These are phyloP conservation scores for Modicella reniformis DNA, from an alignment of 371 early-diverging fungal genomes.

Conservation along the genomic window DNA sequence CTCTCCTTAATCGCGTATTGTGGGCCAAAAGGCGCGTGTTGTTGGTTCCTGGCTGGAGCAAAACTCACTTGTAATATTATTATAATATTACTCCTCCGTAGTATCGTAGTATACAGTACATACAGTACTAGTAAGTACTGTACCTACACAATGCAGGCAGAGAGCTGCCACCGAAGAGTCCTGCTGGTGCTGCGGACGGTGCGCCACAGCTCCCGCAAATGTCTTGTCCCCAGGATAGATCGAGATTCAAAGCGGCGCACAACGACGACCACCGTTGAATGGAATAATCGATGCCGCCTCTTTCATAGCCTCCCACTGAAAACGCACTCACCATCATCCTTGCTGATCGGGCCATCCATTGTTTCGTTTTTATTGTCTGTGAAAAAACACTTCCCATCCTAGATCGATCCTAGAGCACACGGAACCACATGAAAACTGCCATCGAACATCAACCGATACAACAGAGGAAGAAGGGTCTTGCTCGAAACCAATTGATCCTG, in stretches of 20 bases:
- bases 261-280: slow-evolving; percentile 24
- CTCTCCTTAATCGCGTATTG: no score
- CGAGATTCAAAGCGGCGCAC: slow-evolving; percentile 3
- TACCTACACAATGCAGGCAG: no score
- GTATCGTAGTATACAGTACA: no score
- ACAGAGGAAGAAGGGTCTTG: slow-evolving; percentile 27
- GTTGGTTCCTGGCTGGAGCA: no score
- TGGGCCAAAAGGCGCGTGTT: no score
- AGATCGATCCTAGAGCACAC: background rate
- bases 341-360: no score
- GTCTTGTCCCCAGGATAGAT: slow-evolving; percentile 5
- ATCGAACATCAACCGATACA: slow-evolving; percentile 1
- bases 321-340: background rate
- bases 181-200: background rate
- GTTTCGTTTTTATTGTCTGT: background rate
- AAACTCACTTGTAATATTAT: no score
- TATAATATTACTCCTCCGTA: no score
- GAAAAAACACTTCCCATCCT: no score
- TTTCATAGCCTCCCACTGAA: background rate
- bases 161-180: background rate
- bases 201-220: background rate
- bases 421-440: slow-evolving; percentile 10
- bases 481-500: slow-evolving; percentile 32
- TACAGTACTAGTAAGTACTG: no score
- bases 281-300: slow-evolving; percentile 16